A percentile compares a stretch with the other conserved stretches of the same genome.
These are phyloP conservation scores for Coniochaeta sp. DNA, from an alignment of 2,329 filamentous ascomycete species.

Conservation along the genomic window DNA sequence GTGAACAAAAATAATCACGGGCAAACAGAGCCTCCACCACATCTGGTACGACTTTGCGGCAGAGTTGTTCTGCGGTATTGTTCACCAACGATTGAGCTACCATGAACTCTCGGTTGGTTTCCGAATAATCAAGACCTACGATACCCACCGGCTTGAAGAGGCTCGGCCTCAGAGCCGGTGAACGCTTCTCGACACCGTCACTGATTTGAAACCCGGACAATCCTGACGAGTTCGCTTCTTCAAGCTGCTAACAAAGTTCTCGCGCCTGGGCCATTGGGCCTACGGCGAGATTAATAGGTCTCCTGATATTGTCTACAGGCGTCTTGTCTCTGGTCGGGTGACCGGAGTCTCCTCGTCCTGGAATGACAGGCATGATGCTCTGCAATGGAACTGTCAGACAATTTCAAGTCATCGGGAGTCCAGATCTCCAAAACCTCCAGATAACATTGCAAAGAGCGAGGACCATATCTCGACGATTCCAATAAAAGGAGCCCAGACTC, in stretches of 20 bases:
- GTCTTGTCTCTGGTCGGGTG: not conserved
- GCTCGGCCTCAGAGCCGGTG: no score
- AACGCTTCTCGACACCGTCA: no score
- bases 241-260: not conserved
- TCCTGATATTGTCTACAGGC: not conserved
- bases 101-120: no score
- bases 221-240: no score
- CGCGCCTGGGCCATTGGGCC: not conserved
- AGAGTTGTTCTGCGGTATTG: not conserved
- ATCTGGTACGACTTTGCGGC: not conserved
- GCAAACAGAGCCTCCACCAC: not conserved
- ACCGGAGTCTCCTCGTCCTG: not conserved
- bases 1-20: slow-evolving; percentile 2
- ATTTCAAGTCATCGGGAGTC: not conserved
- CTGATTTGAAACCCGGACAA: no score
- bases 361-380: not conserved
- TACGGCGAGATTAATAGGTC: not conserved
- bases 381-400: not conserved
- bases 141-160: no score
- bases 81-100: not conserved
- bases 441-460: not conserved
- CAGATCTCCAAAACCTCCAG: not conserved
- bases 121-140: no score
- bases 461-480: not conserved
- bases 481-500: slow-evolving; percentile 3